These are phyloP conservation scores for Aureobasidium sp. DNA, from an alignment of 2,329 filamentous ascomycete species.

Conservation along the genomic window DNA sequence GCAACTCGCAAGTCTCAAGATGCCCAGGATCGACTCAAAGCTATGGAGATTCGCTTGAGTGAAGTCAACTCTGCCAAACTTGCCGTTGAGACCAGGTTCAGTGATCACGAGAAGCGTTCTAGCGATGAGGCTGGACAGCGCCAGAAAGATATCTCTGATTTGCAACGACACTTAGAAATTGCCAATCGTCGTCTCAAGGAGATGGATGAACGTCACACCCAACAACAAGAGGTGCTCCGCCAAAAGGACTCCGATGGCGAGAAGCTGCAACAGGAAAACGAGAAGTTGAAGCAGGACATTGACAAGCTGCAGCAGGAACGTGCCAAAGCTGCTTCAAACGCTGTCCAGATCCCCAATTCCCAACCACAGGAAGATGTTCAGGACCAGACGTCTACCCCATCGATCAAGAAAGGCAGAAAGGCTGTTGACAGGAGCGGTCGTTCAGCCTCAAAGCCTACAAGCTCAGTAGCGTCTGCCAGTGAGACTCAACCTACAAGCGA, in stretches of 20 bases:
- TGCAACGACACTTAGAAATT: neutral
- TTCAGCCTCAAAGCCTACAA: neutral
- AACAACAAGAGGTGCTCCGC: neutral
- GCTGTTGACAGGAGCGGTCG: neutral
- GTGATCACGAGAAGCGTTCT: neutral
- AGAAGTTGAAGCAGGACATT: neutral
- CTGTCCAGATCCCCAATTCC: neutral
- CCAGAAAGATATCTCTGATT: neutral
- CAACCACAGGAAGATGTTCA: neutral
- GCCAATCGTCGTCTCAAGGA: conserved; percentile 2
- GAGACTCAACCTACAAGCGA: neutral
- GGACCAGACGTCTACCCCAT: neutral
- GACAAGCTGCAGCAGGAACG: neutral
- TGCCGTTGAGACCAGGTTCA: neutral
- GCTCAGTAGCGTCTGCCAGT: neutral
- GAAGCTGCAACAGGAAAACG: neutral
- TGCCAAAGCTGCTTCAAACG: neutral
- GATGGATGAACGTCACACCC: neutral
- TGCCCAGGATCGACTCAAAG: neutral
- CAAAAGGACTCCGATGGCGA: neutral
- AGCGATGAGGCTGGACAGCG: neutral
- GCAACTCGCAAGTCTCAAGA: neutral
- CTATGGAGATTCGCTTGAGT: neutral
- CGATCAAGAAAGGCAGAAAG: neutral
- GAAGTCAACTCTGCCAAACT: neutral